A percentile compares a stretch with the other conserved stretches of the same genome.
Evolutionary conservation across 225 moss, liverwort and hornwort genomes (phyloP).

Genomic region (Polytrichum formosum): DNA sequence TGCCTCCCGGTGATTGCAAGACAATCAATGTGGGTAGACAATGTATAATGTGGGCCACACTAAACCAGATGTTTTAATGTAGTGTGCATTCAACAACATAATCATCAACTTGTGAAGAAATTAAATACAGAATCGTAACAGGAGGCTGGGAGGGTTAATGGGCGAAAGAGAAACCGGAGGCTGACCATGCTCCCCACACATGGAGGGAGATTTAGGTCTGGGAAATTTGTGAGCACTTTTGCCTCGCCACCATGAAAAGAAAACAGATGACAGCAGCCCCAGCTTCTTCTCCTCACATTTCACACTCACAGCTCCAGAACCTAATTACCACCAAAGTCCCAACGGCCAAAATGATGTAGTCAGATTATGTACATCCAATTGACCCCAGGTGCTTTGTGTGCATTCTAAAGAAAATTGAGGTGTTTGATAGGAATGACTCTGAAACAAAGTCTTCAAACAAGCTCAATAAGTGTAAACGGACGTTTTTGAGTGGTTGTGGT

Average conservation of each 20-base stretch:
- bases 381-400: conserved; percentile 3
- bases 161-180: background rate
- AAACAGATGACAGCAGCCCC: conserved; percentile 41
- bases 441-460: no score
- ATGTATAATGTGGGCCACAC: no score
- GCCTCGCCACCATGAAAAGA: conserved; percentile 57
- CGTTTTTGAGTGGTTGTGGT: no score
- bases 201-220: conserved; percentile 11
- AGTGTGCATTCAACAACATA: no score
- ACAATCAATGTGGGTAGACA: no score
- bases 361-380: conserved; percentile 4
- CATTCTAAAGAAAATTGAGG: background rate
- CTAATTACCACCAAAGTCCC: conserved; percentile 31
- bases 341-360: conserved; percentile 21
- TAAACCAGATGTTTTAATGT: no score
- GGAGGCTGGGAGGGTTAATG: no score
- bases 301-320: conserved; percentile 25
- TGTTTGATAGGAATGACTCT: no score
- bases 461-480: no score
- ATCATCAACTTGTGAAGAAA: no score
- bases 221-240: conserved; percentile 34
- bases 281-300: conserved; percentile 33
- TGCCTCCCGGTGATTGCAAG: no score
- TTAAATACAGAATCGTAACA: no score
- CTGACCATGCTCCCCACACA: conserved; percentile 22